Conservation (phyloP, 305 asterid genomes). For the Fraxinus greggii region DNA sequence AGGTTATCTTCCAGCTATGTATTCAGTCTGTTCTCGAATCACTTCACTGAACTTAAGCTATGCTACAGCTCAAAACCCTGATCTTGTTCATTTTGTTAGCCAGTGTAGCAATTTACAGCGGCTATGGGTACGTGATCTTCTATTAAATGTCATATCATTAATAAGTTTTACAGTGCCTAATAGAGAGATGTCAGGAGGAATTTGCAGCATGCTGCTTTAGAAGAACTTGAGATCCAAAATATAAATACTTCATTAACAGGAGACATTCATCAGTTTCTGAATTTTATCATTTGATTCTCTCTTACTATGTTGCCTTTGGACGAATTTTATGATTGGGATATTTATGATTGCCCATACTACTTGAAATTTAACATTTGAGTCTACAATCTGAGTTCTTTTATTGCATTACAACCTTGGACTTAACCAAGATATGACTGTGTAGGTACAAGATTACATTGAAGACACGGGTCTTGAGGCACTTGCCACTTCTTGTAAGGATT, state of each 20-base stretch:
- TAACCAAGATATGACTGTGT: not conserved
- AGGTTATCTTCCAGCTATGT: conserved; percentile 79
- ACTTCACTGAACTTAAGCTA: conserved; percentile 85
- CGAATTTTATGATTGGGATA: not conserved
- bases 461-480: conserved; percentile 78
- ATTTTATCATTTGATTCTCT: not conserved
- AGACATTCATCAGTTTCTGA: not conserved
- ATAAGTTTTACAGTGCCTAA: not conserved
- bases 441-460: conserved; percentile 93
- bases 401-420: not conserved
- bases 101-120: conserved; percentile 75
- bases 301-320: not conserved
- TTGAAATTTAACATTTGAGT: not conserved
- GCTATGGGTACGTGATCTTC: conserved; percentile 66
- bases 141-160: not conserved
- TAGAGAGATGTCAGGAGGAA: not conserved
- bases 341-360: not conserved
- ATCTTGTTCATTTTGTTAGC: conserved; percentile 64
- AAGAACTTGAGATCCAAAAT: not conserved
- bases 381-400: not conserved
- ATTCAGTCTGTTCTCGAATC: conserved; percentile 60
- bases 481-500: conserved; percentile 77
- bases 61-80: conserved; percentile 70
- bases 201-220: not conserved
- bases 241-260: not conserved